A percentile compares a stretch with the other conserved stretches of the same genome.
Evolutionary conservation across 2,329 filamentous ascomycete species (phyloP).

Genomic region (Clonostachys rhizophaga): DNA sequence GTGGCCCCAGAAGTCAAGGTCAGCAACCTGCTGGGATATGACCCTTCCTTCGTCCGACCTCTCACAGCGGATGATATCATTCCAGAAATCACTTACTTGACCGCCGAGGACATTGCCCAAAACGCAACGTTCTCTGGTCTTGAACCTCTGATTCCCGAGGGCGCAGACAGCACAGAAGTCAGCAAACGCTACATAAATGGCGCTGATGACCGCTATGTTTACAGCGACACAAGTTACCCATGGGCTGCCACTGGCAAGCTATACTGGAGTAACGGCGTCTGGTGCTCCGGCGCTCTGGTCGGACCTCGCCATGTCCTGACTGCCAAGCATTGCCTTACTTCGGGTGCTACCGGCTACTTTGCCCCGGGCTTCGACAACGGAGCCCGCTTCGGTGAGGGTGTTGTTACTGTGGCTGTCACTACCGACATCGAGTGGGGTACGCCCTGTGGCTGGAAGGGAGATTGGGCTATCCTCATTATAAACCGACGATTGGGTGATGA

Average conservation of each 20-base stretch:
- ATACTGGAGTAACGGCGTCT: conserved; percentile 10
- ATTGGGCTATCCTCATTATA: conserved; percentile 18
- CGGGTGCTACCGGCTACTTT: conserved; percentile 10
- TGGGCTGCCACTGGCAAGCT: conserved; percentile 11
- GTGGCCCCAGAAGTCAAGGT: no score
- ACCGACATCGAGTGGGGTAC: conserved; percentile 1
- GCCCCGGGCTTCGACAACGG: conserved; percentile 14
- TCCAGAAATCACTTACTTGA: not conserved
- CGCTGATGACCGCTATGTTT: conserved; percentile 9
- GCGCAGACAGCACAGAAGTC: not conserved
- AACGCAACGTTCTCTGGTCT: not conserved
- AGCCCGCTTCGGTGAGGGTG: conserved; percentile 4
- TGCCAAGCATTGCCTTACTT: conserved; percentile 15
- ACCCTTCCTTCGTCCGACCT: not conserved
- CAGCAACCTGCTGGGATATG: not conserved
- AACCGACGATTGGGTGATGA: conserved; percentile 13
- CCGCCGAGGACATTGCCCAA: not conserved
- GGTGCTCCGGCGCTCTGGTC: conserved; percentile 15
- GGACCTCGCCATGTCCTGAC: conserved; percentile 18
- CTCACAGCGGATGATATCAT: not conserved
- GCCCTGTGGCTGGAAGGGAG: conserved; percentile 11
- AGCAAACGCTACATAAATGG: conserved; percentile 12
- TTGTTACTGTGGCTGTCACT: not conserved
- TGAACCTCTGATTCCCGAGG: not conserved
- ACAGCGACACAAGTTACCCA: conserved; percentile 10